Base-by-base conservation (phyloP, 176 grass and related monocot genomes). In the Secale cereale region DNA sequence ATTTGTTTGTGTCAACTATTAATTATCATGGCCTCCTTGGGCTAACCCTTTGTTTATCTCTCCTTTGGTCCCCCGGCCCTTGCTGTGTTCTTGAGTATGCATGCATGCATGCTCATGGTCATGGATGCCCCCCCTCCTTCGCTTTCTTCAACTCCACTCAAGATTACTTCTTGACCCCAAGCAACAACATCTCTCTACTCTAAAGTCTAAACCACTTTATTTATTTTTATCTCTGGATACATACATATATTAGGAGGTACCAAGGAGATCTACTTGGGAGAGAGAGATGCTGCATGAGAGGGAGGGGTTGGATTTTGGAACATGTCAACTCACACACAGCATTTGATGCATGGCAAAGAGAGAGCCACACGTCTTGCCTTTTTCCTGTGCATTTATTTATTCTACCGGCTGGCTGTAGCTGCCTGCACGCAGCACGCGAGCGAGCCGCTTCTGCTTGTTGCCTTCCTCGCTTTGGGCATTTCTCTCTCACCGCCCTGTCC, bases 71-170 rank as follows among this genome's bases (percentile, higher is more conserved):
- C 87, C 82, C 87, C 83, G 43, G 43, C 43, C 43, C 43, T 46
- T 46, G 43, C 66, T 77, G 32, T 78, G 82, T 85, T 85, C 83
- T 93, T 81, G 85, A 93, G 89, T 91, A 81, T 86, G 87, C 83
- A 72, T 72, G 69, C 69, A 68, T 71, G 67, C 10, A 46, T 74
- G 68, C n/a, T n/a, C 68, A 45, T 45, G 41, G 10, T 70, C 68
- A 70, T 74, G 70, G 3, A 46, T 73, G 68, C 68, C 40, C 74
- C 80, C 66, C 75, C 17, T 75, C 71, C 41, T 93, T 93, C 86
- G 89, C 91, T 92, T 88, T 88, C 92, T 93, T 95, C 70, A 87
- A 90, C 91, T 91, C 92, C 90, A 97, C 95, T 97, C 95, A 90
- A 94, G 62, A 88, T 35, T 40, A 27, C 80, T 63, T 82, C 65